Base-by-base conservation (phyloP, 2,329 filamentous ascomycete genomes). In the Lanzia echinophila region DNA sequence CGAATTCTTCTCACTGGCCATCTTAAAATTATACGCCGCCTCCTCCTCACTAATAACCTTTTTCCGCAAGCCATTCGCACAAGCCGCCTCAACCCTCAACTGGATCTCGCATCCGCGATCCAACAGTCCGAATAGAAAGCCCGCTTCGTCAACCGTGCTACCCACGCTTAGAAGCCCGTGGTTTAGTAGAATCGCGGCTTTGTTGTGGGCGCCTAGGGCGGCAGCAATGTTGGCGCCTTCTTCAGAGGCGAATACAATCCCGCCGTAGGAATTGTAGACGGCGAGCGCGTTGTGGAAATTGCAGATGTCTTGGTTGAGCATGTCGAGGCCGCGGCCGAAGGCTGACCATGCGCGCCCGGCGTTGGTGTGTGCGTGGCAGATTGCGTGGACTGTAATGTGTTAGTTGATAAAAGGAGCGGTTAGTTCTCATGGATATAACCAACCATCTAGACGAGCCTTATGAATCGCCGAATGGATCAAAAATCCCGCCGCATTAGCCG, bases 161-260 rank as follows among this genome's bases (percentile, higher is more conserved):
- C 87, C 87, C 0, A 88, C 85, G 0, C 84, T 87, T 48, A 90
- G 69, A 34, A 90, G 70, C 0, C 87, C 87, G 68, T 90, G 86
- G 66, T 89, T 90, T 59, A 84, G 74, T 48, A 89, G 70, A 45
- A 89, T 82, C 58, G 81, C 75, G 1, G 76, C 84, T 66, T 78
- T 34, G 46, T 65, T 86, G 60, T 79, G 79, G 0, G 73, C 68
- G 0, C 85, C 85, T 1, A 90, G 72, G 0, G 84, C 79, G 11
- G 71, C 72, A 2, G 85, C 85, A 58, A 90, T 81, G 41, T 77
- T 73, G 60, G 76, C 70, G 1, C 85, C 85, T 66, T 90, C 86
- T 53, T 79, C 80, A n/a, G 73, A 74, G 1, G 72, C 76, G 32
- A 86, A 73, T 0, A 86, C 83, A 3, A 86, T 75, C 3, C 83